Base-by-base conservation (phyloP, 2,329 filamentous ascomycete genomes). In the Curvularia spicifera region DNA sequence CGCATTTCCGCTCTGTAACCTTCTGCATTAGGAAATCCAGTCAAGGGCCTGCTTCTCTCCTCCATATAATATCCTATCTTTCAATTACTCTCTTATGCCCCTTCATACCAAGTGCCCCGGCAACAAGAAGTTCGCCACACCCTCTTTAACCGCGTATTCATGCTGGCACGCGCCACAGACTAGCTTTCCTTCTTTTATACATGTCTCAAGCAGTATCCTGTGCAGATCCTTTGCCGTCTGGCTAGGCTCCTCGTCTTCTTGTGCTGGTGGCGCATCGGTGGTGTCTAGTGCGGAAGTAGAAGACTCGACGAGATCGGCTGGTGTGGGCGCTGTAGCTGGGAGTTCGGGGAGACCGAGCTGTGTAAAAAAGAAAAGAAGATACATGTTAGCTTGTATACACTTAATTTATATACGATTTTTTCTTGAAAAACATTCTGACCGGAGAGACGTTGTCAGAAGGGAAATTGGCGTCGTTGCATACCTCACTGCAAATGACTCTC, bases 111-210 rank as follows among this genome's bases (percentile, higher is more conserved):
- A 80, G 81, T 99, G 95, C 71, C 90, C 95, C 12, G 95, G 95
- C 67, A 99, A 80, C 74, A 99, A 80, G 72, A 99, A 99, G 78
- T 98, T 98, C 59, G 93, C 92, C 76, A 98, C 97, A 5, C 95
- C 95, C 79, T 99, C 94, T 75, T 95, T 93, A 63, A 99, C 89
- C 58, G 88, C 88, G 78, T 98, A 99, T 81, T 96, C 91, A 75
- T 98, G 94, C 47, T 91, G 91, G 75, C 95, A 99, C 78, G 90
- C 91, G 47, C 87, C 93, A 76, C 95, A 99, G 5, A 93, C 90
- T 64, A 99, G 83, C 78, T 91, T 94, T 3, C 95, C 95, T 78
- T 94, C 91, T 37, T 87, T 85, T 59, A 99, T 91, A 71, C 93
- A 90, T 59, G 95, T 99, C 83, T 98, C 91, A 67, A 97, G 83